Evolutionary conservation across 176 grass and related monocot species (phyloP).

Genomic region (Zoysia japonica): DNA sequence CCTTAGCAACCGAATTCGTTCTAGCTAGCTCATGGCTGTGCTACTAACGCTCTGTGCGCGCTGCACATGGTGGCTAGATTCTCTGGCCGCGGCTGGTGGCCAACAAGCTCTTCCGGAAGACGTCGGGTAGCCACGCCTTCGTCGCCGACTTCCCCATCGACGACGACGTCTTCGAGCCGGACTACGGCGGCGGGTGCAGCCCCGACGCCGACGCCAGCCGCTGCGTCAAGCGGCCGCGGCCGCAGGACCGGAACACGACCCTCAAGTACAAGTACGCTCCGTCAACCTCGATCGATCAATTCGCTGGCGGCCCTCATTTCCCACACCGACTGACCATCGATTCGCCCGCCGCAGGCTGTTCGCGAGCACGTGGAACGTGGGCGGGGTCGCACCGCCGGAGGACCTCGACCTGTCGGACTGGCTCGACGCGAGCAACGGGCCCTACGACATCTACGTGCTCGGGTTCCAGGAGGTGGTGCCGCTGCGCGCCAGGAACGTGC

Average conservation of each 20-base stretch:
- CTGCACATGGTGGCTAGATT: conserved; percentile 43
- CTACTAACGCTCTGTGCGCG: background rate
- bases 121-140: conserved; percentile 66
- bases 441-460: conserved; percentile 87
- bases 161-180: background rate
- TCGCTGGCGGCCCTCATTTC: background rate
- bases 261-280: conserved; percentile 70
- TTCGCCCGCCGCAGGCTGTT: conserved; percentile 49
- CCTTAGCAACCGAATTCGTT: no score
- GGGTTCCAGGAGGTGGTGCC: conserved; percentile 98
- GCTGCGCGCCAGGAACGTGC: conserved; percentile 75
- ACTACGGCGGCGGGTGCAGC: conserved; percentile 45
- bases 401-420: conserved; percentile 84
- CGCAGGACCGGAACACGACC: conserved; percentile 35
- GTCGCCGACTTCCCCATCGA: conserved; percentile 61
- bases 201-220: conserved; percentile 46
- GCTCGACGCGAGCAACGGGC: conserved; percentile 64
- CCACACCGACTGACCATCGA: background rate
- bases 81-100: conserved; percentile 84
- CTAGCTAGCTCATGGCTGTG: no score
- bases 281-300: background rate
- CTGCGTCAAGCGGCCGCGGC: conserved; percentile 33
- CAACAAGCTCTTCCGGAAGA: conserved; percentile 76
- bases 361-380: conserved; percentile 95
- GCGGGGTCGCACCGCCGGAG: conserved; percentile 62